Conservation (phyloP, 345 rosid genomes). For the Corchorus olitorius region DNA sequence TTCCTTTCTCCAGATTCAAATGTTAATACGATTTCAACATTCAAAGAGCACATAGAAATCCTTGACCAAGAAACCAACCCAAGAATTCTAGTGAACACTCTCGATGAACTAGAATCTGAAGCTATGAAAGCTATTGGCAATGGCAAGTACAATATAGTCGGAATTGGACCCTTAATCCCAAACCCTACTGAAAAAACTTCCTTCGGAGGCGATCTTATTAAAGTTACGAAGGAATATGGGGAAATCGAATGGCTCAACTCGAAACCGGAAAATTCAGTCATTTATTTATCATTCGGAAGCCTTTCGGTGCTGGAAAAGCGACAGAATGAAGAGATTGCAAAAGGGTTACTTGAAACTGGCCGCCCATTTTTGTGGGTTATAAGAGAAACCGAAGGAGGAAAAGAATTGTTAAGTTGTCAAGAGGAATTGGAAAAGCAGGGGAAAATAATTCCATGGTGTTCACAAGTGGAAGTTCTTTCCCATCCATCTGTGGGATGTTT, state of each 20-base stretch:
- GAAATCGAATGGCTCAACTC: conserved; percentile 36
- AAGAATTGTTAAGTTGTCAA: conserved; percentile 24
- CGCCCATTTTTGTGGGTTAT: conserved; percentile 63
- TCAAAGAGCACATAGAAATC: conserved; percentile 36
- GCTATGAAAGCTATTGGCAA: conserved; percentile 36
- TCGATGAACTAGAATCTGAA: conserved; percentile 56
- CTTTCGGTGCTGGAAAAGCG: conserved; percentile 33
- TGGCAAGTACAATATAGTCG: conserved; percentile 26
- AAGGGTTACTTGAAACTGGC: conserved; percentile 33
- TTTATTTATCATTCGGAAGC: conserved; percentile 55
- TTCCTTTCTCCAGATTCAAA: conserved; percentile 24
- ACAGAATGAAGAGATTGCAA: conserved; percentile 51
- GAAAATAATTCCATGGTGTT: conserved; percentile 61
- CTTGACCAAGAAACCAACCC: conserved; percentile 42
- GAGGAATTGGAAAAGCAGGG: conserved; percentile 53
- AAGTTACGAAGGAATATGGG: conserved; percentile 23
- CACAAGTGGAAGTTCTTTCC: conserved; percentile 56
- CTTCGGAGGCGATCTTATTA: conserved; percentile 37
- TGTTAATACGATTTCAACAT: not conserved
- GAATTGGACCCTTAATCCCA: conserved; percentile 64
- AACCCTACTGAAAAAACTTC: conserved; percentile 31
- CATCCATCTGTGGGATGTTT: conserved; percentile 65
- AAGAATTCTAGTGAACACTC: conserved; percentile 57
- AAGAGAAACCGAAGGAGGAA: conserved; percentile 30
- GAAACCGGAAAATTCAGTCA: conserved; percentile 31